Evolutionary conservation across 2,329 filamentous ascomycete species (phyloP).

Genomic region (Neonectria hederae): DNA sequence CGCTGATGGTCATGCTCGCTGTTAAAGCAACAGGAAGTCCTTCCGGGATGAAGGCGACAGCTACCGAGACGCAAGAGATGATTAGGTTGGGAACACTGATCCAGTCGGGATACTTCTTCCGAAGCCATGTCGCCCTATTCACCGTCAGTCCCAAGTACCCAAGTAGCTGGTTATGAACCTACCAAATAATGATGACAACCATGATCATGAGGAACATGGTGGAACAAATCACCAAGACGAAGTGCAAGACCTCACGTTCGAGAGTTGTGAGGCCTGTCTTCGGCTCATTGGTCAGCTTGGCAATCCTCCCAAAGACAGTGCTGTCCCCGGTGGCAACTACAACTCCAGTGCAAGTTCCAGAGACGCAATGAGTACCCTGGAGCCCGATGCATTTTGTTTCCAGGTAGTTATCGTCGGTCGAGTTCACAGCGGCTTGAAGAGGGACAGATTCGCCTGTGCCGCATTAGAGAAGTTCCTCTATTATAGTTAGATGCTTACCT

Average conservation of each 20-base stretch:
- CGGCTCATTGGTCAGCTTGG: conserved; percentile 75
- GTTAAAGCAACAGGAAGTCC: conserved; percentile 76
- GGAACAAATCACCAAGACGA: conserved; percentile 74
- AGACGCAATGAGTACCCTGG: conserved; percentile 82
- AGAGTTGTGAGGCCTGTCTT: conserved; percentile 74
- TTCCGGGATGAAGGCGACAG: conserved; percentile 80
- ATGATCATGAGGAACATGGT: conserved; percentile 74
- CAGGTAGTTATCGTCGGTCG: conserved; percentile 76
- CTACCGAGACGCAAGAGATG: conserved; percentile 76
- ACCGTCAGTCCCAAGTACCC: background rate
- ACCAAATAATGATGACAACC: conserved; percentile 74
- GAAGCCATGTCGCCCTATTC: conserved; percentile 73
- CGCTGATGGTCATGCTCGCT: conserved; percentile 77
- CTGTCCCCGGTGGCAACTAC: conserved; percentile 77
- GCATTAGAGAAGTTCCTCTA: background rate
- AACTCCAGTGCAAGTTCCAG: conserved; percentile 71
- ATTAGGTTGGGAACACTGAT: conserved; percentile 78
- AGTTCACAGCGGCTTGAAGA: conserved; percentile 70
- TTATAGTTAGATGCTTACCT: conserved; percentile 5
- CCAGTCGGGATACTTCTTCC: conserved; percentile 71
- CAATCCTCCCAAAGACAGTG: conserved; percentile 81
- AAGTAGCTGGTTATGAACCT: conserved; percentile 33
- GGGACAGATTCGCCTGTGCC: conserved; percentile 69
- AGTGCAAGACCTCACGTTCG: conserved; percentile 77
- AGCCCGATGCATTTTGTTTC: conserved; percentile 81